Percentiles rank a stretch among this genome's conserved stretches.
Evolutionary conservation across 176 grass and related monocot species (phyloP).

Genomic region (Cymbopogon citratus): DNA sequence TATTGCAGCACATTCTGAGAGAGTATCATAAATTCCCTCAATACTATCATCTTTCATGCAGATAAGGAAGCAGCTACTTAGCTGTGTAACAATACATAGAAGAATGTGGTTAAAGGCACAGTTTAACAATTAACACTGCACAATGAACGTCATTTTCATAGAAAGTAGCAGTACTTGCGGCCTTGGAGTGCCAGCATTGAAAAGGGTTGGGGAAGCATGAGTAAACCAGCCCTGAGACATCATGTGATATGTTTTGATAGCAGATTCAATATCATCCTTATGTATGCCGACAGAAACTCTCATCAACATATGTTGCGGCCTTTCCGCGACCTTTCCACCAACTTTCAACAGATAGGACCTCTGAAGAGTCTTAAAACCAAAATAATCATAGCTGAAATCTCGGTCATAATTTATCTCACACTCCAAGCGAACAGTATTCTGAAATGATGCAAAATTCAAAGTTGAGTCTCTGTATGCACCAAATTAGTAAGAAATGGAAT

Average conservation of each 20-base stretch:
- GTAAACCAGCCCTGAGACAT: slow-evolving; percentile 99
- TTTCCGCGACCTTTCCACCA: slow-evolving; percentile 50
- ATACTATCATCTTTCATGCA: slow-evolving; percentile 99
- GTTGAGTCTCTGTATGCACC: neutral
- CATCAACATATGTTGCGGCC: slow-evolving; percentile 96
- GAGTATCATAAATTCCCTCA: slow-evolving; percentile 91
- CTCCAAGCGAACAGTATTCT: slow-evolving; percentile 76
- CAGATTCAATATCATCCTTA: slow-evolving; percentile 80
- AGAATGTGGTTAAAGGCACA: neutral
- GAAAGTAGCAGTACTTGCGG: slow-evolving; percentile 48
- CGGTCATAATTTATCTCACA: slow-evolving; percentile 89
- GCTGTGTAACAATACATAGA: slow-evolving; percentile 38
- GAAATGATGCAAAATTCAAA: slow-evolving; percentile 17
- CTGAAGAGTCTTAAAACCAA: slow-evolving; percentile 94
- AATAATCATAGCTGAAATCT: slow-evolving; percentile 92
- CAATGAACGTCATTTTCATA: neutral
- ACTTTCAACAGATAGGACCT: slow-evolving; percentile 90
- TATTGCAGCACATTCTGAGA: slow-evolving; percentile 86
- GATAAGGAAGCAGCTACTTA: slow-evolving; percentile 92
- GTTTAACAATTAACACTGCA: neutral
- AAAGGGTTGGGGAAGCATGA: slow-evolving; percentile 87
- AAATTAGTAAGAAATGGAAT: neutral
- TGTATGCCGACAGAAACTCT: slow-evolving; percentile 94
- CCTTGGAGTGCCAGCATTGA: slow-evolving; percentile 84
- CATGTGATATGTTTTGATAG: slow-evolving; percentile 70